Base-by-base conservation (phyloP, 768 basidiomycete species). In the Psilocybe tampanensis region DNA sequence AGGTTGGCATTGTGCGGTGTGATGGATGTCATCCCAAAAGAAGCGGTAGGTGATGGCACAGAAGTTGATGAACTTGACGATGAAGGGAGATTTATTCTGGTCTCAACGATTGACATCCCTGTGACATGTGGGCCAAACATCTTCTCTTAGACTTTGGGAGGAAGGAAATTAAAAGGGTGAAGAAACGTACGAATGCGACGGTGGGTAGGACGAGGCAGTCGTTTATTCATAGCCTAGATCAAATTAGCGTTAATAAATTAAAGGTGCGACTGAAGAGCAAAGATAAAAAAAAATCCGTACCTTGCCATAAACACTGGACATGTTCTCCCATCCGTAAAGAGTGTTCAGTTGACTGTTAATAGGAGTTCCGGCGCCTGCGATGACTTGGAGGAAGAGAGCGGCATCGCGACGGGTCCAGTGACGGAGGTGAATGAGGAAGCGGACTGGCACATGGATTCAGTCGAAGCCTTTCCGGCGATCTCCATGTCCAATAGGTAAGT, bases 361-460 rank as follows among this genome's bases (percentile, higher is more conserved):
- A 3, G 64, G 63, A 7, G 60, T 55, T 57, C 80, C 80, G 18
- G 71, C 72, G 13, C 78, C 80, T 0, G 80, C 78, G 44, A 77
- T 76, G 22, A 70, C 78, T 48, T 72, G 67, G 3, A 81, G 67
- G 6, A 81, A 61, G 4, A 74, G 62, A 2, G 78, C 78, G 42
- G 75, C 72, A 23, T 76, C 75, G 39, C 70, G 12, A 79, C 75
- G 15, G 76, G 75, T 0, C 78, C 78, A 6, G 64, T 65, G 24
- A 50, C 60, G 12, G 64, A 65, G 5, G 58, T 65, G 47, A 65
- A 65, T 2, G 64, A 65, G 2, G 64, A 65, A 7, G 62, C 61
- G 13, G 64, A 65, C 44, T 65, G 64, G 42, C 64, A 65, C 64
- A 65, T 65, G 12, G 64, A 65, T 49, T 65, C 64, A 2, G 64